Base-by-base conservation (phyloP, 129 eudicot species). In the Lactuca sativa region DNA sequence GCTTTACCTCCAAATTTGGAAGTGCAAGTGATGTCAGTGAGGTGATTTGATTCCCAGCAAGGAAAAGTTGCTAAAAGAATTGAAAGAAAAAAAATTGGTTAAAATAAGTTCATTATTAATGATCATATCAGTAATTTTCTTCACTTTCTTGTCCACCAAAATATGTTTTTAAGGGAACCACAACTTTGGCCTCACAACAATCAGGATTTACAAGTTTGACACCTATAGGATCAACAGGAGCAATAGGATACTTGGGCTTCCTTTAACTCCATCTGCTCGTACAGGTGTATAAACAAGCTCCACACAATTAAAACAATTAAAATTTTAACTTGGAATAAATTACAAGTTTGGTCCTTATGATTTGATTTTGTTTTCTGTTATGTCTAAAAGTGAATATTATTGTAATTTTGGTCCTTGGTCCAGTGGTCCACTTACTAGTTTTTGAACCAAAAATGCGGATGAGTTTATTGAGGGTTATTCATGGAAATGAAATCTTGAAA, bases 41-140 rank as follows among this genome's bases (percentile, higher is more conserved):
- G 52, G 95, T 87, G 56, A 95, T 95, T 72, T 95, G 99, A 67
- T 95, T 95, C 10, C 99, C 99, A 55, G 99, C 99, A 74, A 95
- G 99, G 78, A 90, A 95, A 17, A 95, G 97, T 95, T 95, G 99
- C 99, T 95, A 80, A 81, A 83, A 47, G 36, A 67, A 80, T 55
- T 31, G 54, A 9, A 63, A 56, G 38, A 17, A 65, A 48, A 71
- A 43, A 51, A n/a, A 17, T 17, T 25, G 15, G 44, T 41, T 69
- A 57, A 17, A 55, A 56, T 18, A 65, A 58, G 13, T 59, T 51
- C 13, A 54, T 60, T 52, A 72, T 12, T 25, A 33, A 37, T 44
- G 13, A 17, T 12, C 73, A 21, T 47, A 51, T 18, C 52, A 37
- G 47, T n/a, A 93, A 51, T 73, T 85, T 18, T 95, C 96, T 57